Evolutionary conservation across 805 yeast species (phyloP).

Genomic region (Ogataea degrootiae): DNA sequence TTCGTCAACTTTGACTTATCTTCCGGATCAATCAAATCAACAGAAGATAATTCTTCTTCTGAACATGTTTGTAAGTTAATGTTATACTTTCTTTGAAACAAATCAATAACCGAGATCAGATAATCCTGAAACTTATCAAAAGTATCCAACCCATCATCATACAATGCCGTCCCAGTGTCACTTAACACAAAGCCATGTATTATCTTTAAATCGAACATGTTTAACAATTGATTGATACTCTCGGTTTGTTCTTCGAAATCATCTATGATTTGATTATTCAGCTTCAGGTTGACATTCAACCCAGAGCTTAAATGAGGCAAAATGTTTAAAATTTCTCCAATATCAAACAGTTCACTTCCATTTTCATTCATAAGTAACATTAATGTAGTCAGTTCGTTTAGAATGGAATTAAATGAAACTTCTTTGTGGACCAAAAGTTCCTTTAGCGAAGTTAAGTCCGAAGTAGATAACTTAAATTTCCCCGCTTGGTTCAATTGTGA

Average conservation of each 20-base stretch:
- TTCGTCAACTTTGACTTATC: constrained; percentile 4
- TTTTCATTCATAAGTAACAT: constrained; percentile 32
- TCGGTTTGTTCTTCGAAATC: constrained; percentile 17
- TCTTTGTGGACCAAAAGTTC: constrained; percentile 16
- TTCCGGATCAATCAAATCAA: background rate
- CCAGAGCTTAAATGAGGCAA: constrained; percentile 70
- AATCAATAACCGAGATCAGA: constrained; percentile 17
- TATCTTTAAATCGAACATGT: constrained; percentile 32
- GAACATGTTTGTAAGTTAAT: constrained; percentile 6
- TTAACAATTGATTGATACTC: constrained; percentile 18
- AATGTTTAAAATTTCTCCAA: constrained; percentile 41
- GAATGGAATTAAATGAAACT: constrained; percentile 35
- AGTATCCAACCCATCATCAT: constrained; percentile 9
- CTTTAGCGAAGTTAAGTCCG: constrained; percentile 18
- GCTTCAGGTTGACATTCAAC: constrained; percentile 63
- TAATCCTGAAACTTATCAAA: constrained; percentile 30
- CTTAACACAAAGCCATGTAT: constrained; percentile 66
- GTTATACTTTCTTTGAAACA: constrained; percentile 1
- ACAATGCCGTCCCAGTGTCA: background rate
- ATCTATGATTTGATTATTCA: constrained; percentile 36
- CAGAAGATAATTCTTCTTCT: constrained; percentile 2
- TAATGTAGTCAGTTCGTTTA: constrained; percentile 47
- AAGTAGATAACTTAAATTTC: background rate
- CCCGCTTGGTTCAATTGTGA: background rate
- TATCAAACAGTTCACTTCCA: constrained; percentile 16